Base-by-base conservation (phyloP, 2,329 filamentous ascomycete species). In the Laburnicola sp. region DNA sequence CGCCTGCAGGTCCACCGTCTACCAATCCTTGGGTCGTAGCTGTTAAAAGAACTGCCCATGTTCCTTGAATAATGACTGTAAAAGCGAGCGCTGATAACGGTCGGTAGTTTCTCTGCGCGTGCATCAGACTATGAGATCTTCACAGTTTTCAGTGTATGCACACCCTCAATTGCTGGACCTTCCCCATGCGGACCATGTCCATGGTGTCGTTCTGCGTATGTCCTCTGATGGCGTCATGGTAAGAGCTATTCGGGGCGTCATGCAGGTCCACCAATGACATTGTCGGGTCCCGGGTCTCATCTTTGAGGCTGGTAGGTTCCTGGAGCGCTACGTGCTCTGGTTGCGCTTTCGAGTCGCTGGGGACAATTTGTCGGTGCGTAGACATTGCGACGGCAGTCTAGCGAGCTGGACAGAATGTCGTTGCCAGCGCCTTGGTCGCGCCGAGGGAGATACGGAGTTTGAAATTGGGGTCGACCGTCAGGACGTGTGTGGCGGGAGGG, bases 181-280 rank as follows among this genome's bases (percentile, higher is more conserved):
- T 70, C 10, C 67, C 68, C 68, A 71, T 70, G 11, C 68, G 64
- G 34, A 43, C 42, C 68, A 71, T 71, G 41, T 71, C 65, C 2
- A 48, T 58, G 21, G 58, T 56, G 50, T 70, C 68, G 35, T 62
- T 59, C 31, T 57, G 55, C 5, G 67, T 70, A 45, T 66, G 57
- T 5, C 64, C 66, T 36, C 58, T 57, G 30, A 67, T 43, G 31
- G 60, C 57, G 16, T 60, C 66, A 28, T 65, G 49, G 16, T 65
- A 59, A 34, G 54, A 53, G 41, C 51, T 54, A 6, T 4, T 28
- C 16, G 46, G 16, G 3, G 30, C 3, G 30, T 45, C 23, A 22
- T 10, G 42, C 8, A 35, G 6, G 3, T 6, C 22, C 6, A 8
- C 21, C 7, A 10, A 5, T 21, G 38, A 22, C 16, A 11, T 3